Evolutionary conservation across 768 basidiomycete genomes (phyloP).

Genomic region (Cubamyces sp.): DNA sequence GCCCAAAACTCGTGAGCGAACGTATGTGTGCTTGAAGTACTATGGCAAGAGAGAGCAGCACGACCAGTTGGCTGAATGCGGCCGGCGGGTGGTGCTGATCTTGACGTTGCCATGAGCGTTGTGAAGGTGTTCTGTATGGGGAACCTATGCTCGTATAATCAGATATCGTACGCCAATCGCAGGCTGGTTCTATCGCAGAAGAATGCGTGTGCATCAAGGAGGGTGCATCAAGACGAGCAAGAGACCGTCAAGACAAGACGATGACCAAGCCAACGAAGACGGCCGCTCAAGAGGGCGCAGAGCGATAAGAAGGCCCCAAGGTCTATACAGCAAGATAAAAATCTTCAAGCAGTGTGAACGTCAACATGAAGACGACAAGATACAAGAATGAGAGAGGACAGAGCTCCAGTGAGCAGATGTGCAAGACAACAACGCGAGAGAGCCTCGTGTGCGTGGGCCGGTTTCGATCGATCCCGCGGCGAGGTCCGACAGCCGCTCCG

Average conservation of each 20-base stretch:
- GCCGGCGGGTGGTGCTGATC: conserved; percentile 15
- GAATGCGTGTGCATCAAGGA: no score
- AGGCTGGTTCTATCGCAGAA: not conserved
- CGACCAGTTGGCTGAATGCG: conserved; percentile 7
- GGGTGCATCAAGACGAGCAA: no score
- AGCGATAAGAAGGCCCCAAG: no score
- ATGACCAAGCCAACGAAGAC: no score
- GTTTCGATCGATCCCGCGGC: conserved; percentile 5
- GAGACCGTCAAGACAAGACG: no score
- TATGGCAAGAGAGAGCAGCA: conserved; percentile 4
- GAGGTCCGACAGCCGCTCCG: conserved; percentile 4
- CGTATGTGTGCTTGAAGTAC: not conserved
- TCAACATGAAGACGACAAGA: not conserved
- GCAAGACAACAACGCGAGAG: not conserved
- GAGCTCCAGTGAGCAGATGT: not conserved
- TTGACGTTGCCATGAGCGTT: not conserved
- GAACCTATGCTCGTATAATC: not conserved
- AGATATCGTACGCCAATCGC: not conserved
- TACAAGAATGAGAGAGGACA: no score
- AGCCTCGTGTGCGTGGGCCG: not conserved
- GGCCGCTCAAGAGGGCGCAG: no score
- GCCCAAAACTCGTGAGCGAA: not conserved
- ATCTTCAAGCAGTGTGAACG: not conserved
- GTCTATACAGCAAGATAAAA: no score
- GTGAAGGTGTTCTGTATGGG: not conserved